These are phyloP conservation scores for Daldinia loculata DNA, from an alignment of 495 filamentous ascomycete species.

Conservation along the genomic window DNA sequence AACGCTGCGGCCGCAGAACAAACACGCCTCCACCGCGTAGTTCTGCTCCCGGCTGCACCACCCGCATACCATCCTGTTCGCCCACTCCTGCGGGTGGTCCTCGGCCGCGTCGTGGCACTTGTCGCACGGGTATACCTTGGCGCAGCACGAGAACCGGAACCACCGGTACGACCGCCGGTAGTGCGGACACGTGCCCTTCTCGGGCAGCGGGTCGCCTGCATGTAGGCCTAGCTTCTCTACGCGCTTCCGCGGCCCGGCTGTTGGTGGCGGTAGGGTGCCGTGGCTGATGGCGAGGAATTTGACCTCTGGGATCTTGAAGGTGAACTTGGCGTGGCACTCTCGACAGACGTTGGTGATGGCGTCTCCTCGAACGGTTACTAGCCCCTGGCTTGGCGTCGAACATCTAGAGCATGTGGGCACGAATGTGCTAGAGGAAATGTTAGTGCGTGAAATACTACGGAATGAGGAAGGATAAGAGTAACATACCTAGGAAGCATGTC, in stretches of 20 bases:
- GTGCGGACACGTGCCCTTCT: conserved; percentile 77
- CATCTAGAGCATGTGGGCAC: conserved; percentile 83
- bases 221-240: conserved; percentile 82
- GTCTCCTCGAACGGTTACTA: conserved; percentile 78
- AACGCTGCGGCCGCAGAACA: conserved; percentile 75
- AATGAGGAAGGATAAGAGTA: background rate
- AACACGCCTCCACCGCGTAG: conserved; percentile 81
- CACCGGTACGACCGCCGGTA: conserved; percentile 84
- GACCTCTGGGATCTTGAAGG: conserved; percentile 80
- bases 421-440: conserved; percentile 66
- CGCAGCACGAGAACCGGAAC: conserved; percentile 76
- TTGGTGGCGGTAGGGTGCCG: conserved; percentile 51
- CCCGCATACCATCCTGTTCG: conserved; percentile 89
- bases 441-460: background rate
- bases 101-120: conserved; percentile 80
- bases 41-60: conserved; percentile 86
- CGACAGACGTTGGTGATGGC: conserved; percentile 80
- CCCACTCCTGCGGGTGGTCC: conserved; percentile 83
- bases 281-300: conserved; percentile 78
- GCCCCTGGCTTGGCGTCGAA: conserved; percentile 73
- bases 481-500: conserved; percentile 81
- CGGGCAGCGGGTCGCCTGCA: conserved; percentile 80
- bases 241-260: conserved; percentile 61
- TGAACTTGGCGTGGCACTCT: conserved; percentile 84
- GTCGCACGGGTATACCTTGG: conserved; percentile 77